A percentile compares a stretch with the other conserved stretches of the same genome.
phyloP scores from a whole-genome alignment of 176 grass and related monocot species.

The Lolium perenne region DNA sequence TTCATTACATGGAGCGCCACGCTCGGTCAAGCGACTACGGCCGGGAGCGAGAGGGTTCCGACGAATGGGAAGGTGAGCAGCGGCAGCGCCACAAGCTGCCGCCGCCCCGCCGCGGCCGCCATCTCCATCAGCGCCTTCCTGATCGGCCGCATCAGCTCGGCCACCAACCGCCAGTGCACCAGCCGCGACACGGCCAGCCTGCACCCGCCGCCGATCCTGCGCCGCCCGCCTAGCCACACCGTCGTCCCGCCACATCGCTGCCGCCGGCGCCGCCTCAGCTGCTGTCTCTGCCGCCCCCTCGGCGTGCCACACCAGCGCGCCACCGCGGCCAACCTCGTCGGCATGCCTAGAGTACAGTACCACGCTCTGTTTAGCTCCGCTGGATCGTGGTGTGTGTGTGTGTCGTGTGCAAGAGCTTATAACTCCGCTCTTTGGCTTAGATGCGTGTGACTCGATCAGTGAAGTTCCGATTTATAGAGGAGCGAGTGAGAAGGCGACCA shows the following conservation, averaged over 20 bases:
- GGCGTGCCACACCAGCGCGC: constrained; percentile 49
- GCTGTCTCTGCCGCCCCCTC: constrained; percentile 37
- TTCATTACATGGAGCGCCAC: not conserved
- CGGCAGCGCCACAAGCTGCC: constrained; percentile 43
- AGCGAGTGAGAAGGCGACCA: not conserved
- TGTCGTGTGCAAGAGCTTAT: too few relatives aligned
- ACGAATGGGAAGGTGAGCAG: constrained; percentile 56
- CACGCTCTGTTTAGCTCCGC: not conserved
- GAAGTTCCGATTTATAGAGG: constrained; percentile 34
- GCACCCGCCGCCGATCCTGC: constrained; percentile 19
- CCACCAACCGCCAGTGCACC: constrained; percentile 57
- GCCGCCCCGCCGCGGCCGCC: constrained; percentile 29
- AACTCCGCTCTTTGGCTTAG: not conserved
- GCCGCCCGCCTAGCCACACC: constrained; percentile 56
- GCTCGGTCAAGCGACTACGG: constrained; percentile 30
- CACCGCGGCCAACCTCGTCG: constrained; percentile 37
- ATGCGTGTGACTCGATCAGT: not conserved
- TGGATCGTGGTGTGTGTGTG: too few relatives aligned
- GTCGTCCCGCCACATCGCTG: constrained; percentile 41
- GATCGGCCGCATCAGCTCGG: constrained; percentile 53
- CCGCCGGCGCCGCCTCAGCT: constrained; percentile 28
- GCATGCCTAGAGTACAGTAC: not conserved
- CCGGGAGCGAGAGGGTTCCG: constrained; percentile 56
- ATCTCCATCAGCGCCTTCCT: constrained; percentile 58
- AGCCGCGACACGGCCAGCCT: constrained; percentile 50